Percentiles rank a stretch among this genome's conserved stretches.
Evolutionary conservation across 2,329 filamentous ascomycete genomes (phyloP).

Genomic region (Colletotrichum sidae): DNA sequence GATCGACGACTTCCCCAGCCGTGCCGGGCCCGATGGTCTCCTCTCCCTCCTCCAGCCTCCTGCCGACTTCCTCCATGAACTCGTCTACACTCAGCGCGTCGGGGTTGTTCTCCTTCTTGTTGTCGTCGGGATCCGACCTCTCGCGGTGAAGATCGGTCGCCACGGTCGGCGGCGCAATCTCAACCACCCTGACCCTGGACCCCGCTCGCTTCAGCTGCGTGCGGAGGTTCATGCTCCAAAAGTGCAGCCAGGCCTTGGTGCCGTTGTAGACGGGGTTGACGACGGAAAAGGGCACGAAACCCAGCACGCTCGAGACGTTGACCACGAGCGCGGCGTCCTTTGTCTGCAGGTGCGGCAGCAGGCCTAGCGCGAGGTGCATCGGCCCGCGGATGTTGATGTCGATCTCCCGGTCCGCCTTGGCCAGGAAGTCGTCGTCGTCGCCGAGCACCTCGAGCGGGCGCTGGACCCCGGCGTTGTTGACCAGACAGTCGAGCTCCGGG

Average conservation of each 20-base stretch:
- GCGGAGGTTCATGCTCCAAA: conserved; percentile 66
- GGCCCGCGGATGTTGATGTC: conserved; percentile 69
- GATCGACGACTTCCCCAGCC: conserved; percentile 40
- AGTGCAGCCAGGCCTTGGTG: conserved; percentile 69
- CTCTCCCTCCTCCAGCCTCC: conserved; percentile 58
- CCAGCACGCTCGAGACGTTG: conserved; percentile 66
- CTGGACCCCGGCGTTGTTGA: conserved; percentile 71
- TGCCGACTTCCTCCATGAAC: conserved; percentile 61
- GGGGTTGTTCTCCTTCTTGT: conserved; percentile 66
- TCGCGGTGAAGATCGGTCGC: conserved; percentile 67
- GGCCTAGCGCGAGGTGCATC: conserved; percentile 63
- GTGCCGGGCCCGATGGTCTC: conserved; percentile 62
- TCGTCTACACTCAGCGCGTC: conserved; percentile 59
- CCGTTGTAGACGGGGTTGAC: conserved; percentile 70
- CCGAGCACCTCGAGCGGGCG: conserved; percentile 59
- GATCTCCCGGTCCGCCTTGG: conserved; percentile 66
- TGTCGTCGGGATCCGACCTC: conserved; percentile 65
- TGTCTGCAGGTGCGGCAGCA: conserved; percentile 62
- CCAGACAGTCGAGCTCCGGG: conserved; percentile 62
- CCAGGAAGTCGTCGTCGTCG: conserved; percentile 54
- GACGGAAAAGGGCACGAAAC: conserved; percentile 62
- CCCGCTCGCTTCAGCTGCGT: conserved; percentile 56
- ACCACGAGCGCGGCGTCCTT: conserved; percentile 58
- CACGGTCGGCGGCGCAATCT: conserved; percentile 67
- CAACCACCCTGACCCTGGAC: conserved; percentile 60